Conservation (phyloP, 2,329 filamentous ascomycete species). For the Arachnomyces sp. region DNA sequence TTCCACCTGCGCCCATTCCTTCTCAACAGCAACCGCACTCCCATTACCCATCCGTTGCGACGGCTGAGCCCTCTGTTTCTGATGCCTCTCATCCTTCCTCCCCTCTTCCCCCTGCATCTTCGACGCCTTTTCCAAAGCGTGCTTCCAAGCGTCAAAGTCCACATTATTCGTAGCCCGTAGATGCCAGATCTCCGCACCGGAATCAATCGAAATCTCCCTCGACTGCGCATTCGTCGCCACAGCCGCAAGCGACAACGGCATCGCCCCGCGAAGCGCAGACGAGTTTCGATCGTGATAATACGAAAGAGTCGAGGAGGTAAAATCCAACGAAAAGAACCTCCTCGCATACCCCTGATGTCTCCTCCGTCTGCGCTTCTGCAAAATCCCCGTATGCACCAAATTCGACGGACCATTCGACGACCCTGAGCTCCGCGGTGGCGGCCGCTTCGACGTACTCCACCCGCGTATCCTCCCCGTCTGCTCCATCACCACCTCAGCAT, state of each 20-base stretch:
- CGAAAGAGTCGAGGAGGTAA: conserved; percentile 84
- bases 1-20: conserved; percentile 83
- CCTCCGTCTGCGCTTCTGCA: conserved; percentile 87
- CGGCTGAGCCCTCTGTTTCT: conserved; percentile 24
- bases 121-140: conserved; percentile 74
- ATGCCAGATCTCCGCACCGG: conserved; percentile 95
- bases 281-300: conserved; percentile 96
- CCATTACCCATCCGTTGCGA: conserved; percentile 53
- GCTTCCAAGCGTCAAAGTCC: conserved; percentile 83
- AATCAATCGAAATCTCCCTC: conserved; percentile 91
- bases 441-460: conserved; percentile 8
- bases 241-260: conserved; percentile 82
- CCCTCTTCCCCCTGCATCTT: conserved; percentile 35
- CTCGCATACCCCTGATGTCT: conserved; percentile 87
- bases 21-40: too few relatives aligned
- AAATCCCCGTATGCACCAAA: conserved; percentile 70
- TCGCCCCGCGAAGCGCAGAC: conserved; percentile 81
- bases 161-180: conserved; percentile 70
- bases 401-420: conserved; percentile 21
- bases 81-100: conserved; percentile 20
- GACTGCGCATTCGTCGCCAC: conserved; percentile 82
- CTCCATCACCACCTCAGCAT: conserved; percentile 14
- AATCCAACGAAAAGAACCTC: conserved; percentile 93
- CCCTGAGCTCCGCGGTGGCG: conserved; percentile 18
- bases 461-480: too few relatives aligned